A percentile compares a stretch with the other conserved stretches of the same genome.
phyloP scores from a whole-genome alignment of 1,139 yeast genomes.

The Sugiyamaella xylanicola region DNA sequence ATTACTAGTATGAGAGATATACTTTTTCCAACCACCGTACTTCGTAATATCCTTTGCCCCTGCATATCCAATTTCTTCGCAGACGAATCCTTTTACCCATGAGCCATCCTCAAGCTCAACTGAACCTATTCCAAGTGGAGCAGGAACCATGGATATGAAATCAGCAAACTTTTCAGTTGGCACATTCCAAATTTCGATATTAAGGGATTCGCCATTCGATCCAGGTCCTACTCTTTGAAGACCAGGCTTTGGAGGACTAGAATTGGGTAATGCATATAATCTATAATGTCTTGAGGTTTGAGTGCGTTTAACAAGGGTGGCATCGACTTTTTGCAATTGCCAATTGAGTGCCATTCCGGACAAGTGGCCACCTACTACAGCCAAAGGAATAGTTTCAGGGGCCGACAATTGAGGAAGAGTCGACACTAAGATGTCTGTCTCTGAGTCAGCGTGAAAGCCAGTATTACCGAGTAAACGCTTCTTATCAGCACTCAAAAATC shows the following conservation, averaged over 20 bases:
- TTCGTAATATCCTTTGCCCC: constrained; percentile 72
- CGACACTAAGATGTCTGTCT: constrained; percentile 46
- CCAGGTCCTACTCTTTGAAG: constrained; percentile 61
- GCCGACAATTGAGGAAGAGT: constrained; percentile 43
- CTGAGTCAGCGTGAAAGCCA: constrained; percentile 35
- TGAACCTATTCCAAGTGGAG: constrained; percentile 92
- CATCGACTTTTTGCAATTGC: constrained; percentile 87
- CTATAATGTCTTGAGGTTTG: constrained; percentile 72
- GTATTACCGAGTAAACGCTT: constrained; percentile 54
- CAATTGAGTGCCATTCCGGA: constrained; percentile 88
- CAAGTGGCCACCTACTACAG: constrained; percentile 96
- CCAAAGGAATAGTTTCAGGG: constrained; percentile 58
- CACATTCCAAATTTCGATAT: constrained; percentile 78
- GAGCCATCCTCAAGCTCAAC: constrained; percentile 78
- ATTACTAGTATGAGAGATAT: constrained; percentile 47
- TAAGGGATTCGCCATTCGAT: constrained; percentile 60
- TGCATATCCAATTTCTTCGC: constrained; percentile 82
- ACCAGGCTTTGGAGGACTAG: constrained; percentile 88
- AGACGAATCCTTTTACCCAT: constrained; percentile 88
- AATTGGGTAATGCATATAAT: constrained; percentile 78
- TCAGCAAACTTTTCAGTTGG: constrained; percentile 77
- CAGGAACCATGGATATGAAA: constrained; percentile 85
- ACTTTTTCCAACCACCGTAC: constrained; percentile 86
- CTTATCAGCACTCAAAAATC: constrained; percentile 57
- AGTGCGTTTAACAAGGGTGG: constrained; percentile 66